A percentile compares a stretch with the other conserved stretches of the same genome.
These are phyloP conservation scores for Arthrobotrys sinensis DNA, from an alignment of 2,329 filamentous ascomycete genomes.

Conservation along the genomic window DNA sequence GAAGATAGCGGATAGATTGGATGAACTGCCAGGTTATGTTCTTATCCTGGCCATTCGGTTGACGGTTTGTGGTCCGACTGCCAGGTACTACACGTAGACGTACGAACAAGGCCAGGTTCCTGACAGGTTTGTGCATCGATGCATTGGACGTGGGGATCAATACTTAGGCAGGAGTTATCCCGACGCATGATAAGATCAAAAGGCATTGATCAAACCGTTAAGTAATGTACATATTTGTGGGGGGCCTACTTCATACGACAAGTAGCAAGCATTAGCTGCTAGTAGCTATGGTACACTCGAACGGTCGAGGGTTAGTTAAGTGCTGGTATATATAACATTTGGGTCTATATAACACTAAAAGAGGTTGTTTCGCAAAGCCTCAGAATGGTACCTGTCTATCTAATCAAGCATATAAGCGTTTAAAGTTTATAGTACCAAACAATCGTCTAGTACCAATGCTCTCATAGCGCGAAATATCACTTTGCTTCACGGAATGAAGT, in stretches of 20 bases:
- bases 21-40: conserved; percentile 8
- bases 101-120: neutral
- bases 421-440: too few species aligned
- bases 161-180: neutral
- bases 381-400: too few species aligned
- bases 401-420: too few species aligned
- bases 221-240: neutral
- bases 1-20: conserved; percentile 59
- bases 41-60: conserved; percentile 12
- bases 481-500: too few species aligned
- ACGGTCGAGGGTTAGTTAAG: too few species aligned
- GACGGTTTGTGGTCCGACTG: conserved; percentile 27
- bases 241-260: neutral
- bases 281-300: too few species aligned
- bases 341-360: too few species aligned
- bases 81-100: neutral
- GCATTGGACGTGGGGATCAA: conserved; percentile 12
- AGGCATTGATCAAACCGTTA: neutral
- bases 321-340: too few species aligned
- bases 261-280: too few species aligned
- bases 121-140: conserved; percentile 38
- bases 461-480: too few species aligned
- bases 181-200: conserved; percentile 1
- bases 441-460: too few species aligned
- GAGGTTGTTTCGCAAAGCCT: too few species aligned